A percentile compares a stretch with the other conserved stretches of the same genome.
Conservation (phyloP, 73 alveolate species). For the Tetrahymena thermophila region DNA sequence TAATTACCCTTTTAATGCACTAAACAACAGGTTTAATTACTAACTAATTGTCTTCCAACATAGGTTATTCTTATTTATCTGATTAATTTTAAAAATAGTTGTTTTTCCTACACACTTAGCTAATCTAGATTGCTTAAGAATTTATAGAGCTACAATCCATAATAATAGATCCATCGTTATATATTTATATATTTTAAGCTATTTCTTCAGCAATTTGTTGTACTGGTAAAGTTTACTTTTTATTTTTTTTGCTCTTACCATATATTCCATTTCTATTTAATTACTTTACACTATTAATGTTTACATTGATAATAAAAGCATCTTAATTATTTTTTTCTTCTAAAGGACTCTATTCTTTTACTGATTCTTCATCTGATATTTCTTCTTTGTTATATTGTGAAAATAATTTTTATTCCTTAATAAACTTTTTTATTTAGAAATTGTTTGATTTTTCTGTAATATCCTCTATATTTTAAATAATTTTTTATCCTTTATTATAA, state of each 20-base stretch:
- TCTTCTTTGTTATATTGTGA: not conserved
- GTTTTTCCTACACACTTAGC: not conserved
- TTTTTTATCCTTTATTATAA: not conserved
- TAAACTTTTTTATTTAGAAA: not conserved
- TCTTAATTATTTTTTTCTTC: not conserved
- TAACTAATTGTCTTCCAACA: not conserved
- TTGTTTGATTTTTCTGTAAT: not conserved
- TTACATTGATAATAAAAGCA: not conserved
- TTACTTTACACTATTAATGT: too few species aligned
- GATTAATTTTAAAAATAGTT: too few species aligned
- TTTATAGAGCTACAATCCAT: not conserved
- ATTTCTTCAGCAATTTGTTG: not conserved
- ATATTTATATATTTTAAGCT: not conserved
- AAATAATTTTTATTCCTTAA: not conserved
- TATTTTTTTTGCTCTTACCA: too few species aligned
- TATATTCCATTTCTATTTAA: not conserved
- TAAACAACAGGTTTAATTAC: not conserved
- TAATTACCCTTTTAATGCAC: not conserved
- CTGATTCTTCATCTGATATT: not conserved
- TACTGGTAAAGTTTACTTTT: not conserved
- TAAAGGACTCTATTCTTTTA: not conserved
- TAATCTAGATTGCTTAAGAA: not conserved
- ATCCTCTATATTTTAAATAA: not conserved
- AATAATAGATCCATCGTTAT: not conserved
- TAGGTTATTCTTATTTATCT: not conserved